Evolutionary conservation across 306 rosid species (phyloP).

Genomic region (Sindora glabra): DNA sequence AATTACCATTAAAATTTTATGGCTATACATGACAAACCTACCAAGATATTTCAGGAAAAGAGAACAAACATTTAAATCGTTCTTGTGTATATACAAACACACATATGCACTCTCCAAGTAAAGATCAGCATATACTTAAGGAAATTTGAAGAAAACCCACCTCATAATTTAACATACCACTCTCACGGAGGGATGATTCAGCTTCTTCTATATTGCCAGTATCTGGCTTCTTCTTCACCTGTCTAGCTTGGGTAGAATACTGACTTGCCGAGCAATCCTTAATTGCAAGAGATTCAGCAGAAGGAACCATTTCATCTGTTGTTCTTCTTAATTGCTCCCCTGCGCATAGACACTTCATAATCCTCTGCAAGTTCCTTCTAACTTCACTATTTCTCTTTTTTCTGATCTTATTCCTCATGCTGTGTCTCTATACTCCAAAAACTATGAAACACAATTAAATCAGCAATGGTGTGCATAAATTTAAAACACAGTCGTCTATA

Average conservation of each 20-base stretch:
- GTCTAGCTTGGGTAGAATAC: constrained; percentile 25
- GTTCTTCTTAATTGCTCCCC: constrained; percentile 42
- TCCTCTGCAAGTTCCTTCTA: constrained; percentile 29
- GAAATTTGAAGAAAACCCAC: constrained; percentile 33
- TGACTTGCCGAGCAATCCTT: constrained; percentile 33
- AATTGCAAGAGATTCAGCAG: constrained; percentile 39
- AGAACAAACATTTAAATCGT: too few relatives aligned
- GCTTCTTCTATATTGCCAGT: constrained; percentile 83
- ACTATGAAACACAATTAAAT: constrained; percentile 31
- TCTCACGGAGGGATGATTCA: constrained; percentile 71
- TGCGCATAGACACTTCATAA: constrained; percentile 58
- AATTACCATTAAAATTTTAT: too few relatives aligned
- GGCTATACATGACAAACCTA: too few relatives aligned
- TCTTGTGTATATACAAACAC: too few relatives aligned
- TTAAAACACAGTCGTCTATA: background rate
- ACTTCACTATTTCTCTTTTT: constrained; percentile 27
- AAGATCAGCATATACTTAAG: too few relatives aligned
- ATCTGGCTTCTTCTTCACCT: constrained; percentile 32
- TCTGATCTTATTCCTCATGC: constrained; percentile 31
- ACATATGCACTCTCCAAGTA: too few relatives aligned
- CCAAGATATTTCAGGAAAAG: too few relatives aligned
- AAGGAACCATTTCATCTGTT: constrained; percentile 33
- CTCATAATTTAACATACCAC: constrained; percentile 83
- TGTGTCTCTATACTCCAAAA: constrained; percentile 26
- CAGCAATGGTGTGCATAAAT: constrained; percentile 10